A percentile compares a stretch with the other conserved stretches of the same genome.
These are phyloP conservation scores for Sorghum bicolor DNA, from an alignment of 176 grass and related monocot species.

Conservation along the genomic window DNA sequence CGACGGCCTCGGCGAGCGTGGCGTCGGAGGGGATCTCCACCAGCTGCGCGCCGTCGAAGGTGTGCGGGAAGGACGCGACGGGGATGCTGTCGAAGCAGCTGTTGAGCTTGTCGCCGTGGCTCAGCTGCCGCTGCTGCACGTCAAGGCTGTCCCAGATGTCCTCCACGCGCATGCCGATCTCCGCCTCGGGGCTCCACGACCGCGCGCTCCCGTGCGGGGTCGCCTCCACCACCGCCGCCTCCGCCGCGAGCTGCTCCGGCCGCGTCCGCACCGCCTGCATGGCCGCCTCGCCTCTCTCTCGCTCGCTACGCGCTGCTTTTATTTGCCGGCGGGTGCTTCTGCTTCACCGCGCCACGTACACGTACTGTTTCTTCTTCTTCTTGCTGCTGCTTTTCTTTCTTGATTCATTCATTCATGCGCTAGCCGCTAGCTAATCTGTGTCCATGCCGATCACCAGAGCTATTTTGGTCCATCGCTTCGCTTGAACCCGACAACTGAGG, in stretches of 20 bases:
- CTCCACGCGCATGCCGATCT: constrained; percentile 79
- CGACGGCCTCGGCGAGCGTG: constrained; percentile 84
- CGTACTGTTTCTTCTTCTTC: neutral
- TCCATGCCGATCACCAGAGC: neutral
- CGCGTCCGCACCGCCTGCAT: constrained; percentile 50
- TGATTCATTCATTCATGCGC: neutral
- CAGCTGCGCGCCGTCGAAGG: constrained; percentile 48
- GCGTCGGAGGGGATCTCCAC: constrained; percentile 83
- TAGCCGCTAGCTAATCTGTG: neutral
- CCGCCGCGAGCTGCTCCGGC: neutral
- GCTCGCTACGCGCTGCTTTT: neutral
- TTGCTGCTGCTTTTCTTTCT: neutral
- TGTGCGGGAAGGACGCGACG: constrained; percentile 72
- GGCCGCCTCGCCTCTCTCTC: neutral
- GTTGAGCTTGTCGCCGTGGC: constrained; percentile 73
- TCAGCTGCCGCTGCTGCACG: constrained; percentile 64
- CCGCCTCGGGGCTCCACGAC: constrained; percentile 80
- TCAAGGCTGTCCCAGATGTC: constrained; percentile 77
- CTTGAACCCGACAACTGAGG: constrained; percentile 7
- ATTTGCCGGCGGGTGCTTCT: neutral
- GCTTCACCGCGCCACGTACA: neutral
- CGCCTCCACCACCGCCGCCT: constrained; percentile 18
- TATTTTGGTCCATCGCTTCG: neutral
- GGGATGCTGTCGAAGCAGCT: constrained; percentile 85
- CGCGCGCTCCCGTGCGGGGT: constrained; percentile 53